phyloP scores from a whole-genome alignment of 2,329 filamentous ascomycete species.

The Orbilia oligospora region DNA sequence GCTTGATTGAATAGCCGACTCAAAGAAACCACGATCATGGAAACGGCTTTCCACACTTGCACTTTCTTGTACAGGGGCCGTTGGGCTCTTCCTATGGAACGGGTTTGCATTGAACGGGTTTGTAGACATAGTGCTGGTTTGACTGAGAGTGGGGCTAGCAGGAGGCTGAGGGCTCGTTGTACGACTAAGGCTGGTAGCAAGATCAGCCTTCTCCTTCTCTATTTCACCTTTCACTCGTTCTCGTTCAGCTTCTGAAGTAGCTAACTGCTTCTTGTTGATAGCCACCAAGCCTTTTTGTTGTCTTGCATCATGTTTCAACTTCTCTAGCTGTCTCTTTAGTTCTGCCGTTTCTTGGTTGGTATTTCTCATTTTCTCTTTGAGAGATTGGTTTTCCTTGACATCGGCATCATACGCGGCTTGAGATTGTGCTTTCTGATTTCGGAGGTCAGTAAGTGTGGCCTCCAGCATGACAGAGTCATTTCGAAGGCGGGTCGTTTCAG shows the following conservation, averaged over 20 bases:
- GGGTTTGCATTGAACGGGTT: constrained; percentile 77
- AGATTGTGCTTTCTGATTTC: constrained; percentile 84
- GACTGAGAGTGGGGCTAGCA: constrained; percentile 63
- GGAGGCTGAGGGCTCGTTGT: constrained; percentile 80
- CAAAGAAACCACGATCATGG: constrained; percentile 65
- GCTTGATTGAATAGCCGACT: constrained; percentile 54
- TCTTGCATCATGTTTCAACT: constrained; percentile 88
- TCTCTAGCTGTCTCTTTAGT: constrained; percentile 91
- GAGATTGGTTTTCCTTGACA: constrained; percentile 84
- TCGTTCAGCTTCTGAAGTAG: constrained; percentile 87
- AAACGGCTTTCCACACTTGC: constrained; percentile 64
- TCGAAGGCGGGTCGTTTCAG: constrained; percentile 86
- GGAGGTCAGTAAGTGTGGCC: constrained; percentile 82
- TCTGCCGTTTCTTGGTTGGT: constrained; percentile 86
- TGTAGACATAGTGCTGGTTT: constrained; percentile 67
- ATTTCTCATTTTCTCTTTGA: constrained; percentile 89
- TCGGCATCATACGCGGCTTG: constrained; percentile 83
- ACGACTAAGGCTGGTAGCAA: constrained; percentile 67
- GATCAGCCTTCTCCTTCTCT: constrained; percentile 74
- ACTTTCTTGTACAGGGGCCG: constrained; percentile 66
- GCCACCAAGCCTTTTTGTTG: constrained; percentile 97
- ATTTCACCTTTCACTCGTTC: constrained; percentile 89
- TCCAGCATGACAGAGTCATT: constrained; percentile 87
- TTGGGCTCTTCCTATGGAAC: constrained; percentile 83
- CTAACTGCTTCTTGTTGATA: constrained; percentile 98